Conservation (phyloP, 768 basidiomycete species). For the Clathrus columnatus region DNA sequence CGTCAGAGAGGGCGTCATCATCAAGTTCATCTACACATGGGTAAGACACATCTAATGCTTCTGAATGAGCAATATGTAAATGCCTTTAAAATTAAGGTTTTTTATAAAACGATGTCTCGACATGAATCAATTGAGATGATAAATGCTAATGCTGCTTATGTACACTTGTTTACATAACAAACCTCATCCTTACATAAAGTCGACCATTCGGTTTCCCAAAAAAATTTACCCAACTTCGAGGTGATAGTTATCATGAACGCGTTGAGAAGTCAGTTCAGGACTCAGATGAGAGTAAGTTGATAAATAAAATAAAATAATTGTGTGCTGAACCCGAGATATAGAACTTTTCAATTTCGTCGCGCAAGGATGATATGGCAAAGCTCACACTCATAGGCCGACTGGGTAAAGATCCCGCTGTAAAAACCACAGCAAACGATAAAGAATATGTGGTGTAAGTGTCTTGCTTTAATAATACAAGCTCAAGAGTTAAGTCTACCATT, state of each 20-base stretch:
- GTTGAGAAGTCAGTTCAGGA: not conserved
- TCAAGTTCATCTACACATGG: constrained; percentile 67
- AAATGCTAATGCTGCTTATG: not conserved
- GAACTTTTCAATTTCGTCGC: constrained; percentile 33
- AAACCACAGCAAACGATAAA: constrained; percentile 60
- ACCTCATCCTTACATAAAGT: too few relatives aligned
- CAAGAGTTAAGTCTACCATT: not conserved
- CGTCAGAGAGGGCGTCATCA: constrained; percentile 71
- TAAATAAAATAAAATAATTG: not conserved
- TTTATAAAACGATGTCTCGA: constrained; percentile 87
- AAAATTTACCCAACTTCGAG: not conserved
- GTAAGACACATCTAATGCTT: not conserved
- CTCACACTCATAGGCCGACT: constrained; percentile 71
- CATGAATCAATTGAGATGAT: constrained; percentile 31
- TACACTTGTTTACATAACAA: too few relatives aligned
- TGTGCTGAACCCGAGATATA: not conserved
- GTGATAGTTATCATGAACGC: not conserved
- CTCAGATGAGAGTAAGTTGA: not conserved
- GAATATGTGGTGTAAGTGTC: constrained; percentile 65
- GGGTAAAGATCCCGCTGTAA: constrained; percentile 60
- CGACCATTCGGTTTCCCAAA: not conserved
- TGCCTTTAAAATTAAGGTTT: constrained; percentile 75
- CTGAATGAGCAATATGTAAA: constrained; percentile 6
- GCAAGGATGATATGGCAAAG: constrained; percentile 59
- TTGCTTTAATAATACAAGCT: not conserved